Percentiles rank a stretch among this genome's conserved stretches.
phyloP scores from a whole-genome alignment of 2,329 filamentous ascomycete species.

The Colletotrichum tamarilloi region DNA sequence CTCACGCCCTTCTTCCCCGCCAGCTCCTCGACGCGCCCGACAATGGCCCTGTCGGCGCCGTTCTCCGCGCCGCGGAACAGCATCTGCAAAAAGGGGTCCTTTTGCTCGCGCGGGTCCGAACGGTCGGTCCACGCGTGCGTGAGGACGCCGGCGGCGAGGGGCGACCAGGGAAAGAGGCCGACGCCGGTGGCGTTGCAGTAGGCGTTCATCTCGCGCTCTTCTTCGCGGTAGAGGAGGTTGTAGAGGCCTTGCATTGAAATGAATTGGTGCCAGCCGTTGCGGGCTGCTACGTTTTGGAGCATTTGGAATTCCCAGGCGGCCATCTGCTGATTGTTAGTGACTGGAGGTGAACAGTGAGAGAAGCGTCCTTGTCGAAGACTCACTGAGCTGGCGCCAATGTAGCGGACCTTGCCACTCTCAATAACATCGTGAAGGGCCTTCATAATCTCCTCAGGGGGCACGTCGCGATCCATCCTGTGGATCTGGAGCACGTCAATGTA shows the following conservation, averaged over 20 bases:
- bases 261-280: conserved; percentile 66
- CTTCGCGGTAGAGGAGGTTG: conserved; percentile 67
- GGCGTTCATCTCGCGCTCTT: conserved; percentile 57
- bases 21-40: conserved; percentile 18
- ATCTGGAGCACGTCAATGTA: conserved; percentile 68
- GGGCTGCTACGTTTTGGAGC: conserved; percentile 62
- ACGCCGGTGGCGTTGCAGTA: conserved; percentile 54
- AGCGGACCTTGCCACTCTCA: conserved; percentile 62
- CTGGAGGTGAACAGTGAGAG: too few species aligned
- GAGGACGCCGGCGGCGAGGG: conserved; percentile 25
- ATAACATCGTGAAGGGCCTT: conserved; percentile 68
- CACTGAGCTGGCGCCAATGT: conserved; percentile 31
- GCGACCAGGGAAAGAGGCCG: conserved; percentile 40
- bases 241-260: conserved; percentile 69
- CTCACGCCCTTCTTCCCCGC: conserved; percentile 7
- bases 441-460: conserved; percentile 70
- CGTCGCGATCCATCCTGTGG: conserved; percentile 66
- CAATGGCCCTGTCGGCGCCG: conserved; percentile 8
- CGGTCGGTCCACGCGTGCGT: conserved; percentile 25
- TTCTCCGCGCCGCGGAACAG: conserved; percentile 21
- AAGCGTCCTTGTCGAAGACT: neutral
- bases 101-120: conserved; percentile 11
- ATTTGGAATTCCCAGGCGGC: conserved; percentile 36
- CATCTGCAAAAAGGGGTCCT: conserved; percentile 15
- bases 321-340: neutral